A percentile compares a stretch with the other conserved stretches of the same genome.
Evolutionary conservation across 2,329 filamentous ascomycete species (phyloP).

Genomic region (Penicillium sp.): DNA sequence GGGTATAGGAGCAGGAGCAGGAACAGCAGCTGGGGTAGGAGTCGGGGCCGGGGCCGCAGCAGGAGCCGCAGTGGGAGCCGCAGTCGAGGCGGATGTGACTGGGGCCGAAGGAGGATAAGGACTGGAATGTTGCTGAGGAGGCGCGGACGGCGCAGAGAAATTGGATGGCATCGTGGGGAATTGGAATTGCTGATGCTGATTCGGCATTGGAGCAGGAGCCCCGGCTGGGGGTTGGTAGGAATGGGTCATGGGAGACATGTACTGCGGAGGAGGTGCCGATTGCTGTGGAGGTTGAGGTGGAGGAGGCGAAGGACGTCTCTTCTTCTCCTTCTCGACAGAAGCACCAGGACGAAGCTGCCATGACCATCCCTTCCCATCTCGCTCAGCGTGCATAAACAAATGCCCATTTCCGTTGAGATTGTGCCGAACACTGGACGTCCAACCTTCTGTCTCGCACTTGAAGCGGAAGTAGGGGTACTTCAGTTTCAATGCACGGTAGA

Average conservation of each 20-base stretch:
- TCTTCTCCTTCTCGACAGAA: conserved; percentile 59
- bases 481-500: conserved; percentile 62
- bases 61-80: conserved; percentile 17
- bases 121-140: conserved; percentile 26
- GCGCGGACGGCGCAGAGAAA: conserved; percentile 31
- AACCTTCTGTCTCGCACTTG: conserved; percentile 63
- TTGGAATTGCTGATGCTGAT: conserved; percentile 36
- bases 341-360: conserved; percentile 61
- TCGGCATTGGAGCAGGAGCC: conserved; percentile 30
- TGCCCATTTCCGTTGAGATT: conserved; percentile 59
- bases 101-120: conserved; percentile 20
- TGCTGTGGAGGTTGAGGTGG: conserved; percentile 33
- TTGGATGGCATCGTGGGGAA: conserved; percentile 37
- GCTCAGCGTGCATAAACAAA: conserved; percentile 60
- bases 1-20: conserved; percentile 15
- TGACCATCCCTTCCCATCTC: conserved; percentile 61
- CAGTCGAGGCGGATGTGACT: conserved; percentile 9
- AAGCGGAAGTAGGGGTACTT: conserved; percentile 62
- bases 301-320: conserved; percentile 48
- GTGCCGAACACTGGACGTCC: conserved; percentile 66
- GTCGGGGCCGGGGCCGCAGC: conserved; percentile 11
- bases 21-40: conserved; percentile 14
- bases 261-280: conserved; percentile 31
- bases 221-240: conserved; percentile 31
- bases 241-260: conserved; percentile 36